These are phyloP conservation scores for Alternaria gaisen DNA, from an alignment of 2,329 filamentous ascomycete species.

Conservation along the genomic window DNA sequence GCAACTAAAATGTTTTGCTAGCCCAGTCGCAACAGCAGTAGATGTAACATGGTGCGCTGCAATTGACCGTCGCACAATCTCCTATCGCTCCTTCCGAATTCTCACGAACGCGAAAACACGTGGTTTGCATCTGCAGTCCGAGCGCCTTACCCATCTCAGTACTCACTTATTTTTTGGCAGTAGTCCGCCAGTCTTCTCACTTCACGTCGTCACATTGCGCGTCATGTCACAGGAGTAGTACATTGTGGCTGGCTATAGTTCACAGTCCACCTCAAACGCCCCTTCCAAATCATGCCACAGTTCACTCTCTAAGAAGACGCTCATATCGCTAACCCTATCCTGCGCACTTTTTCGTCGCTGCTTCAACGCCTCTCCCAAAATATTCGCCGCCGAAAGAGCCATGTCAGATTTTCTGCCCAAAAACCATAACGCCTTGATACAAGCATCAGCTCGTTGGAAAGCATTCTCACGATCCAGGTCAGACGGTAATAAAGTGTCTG, in stretches of 20 bases:
- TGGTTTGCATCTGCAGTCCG: background rate
- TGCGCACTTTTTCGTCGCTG: constrained; percentile 33
- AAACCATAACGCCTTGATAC: constrained; percentile 63
- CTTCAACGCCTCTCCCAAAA: constrained; percentile 48
- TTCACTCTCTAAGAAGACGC: constrained; percentile 32
- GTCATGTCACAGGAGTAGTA: constrained; percentile 4
- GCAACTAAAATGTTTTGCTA: background rate
- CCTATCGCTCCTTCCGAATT: background rate
- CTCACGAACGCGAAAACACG: constrained; percentile 1
- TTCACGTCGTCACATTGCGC: background rate
- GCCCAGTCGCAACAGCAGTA: background rate
- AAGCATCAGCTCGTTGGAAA: constrained; percentile 57
- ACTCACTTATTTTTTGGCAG: background rate
- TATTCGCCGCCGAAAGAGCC: constrained; percentile 53
- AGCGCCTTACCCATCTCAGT: background rate
- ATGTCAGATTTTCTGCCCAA: constrained; percentile 66
- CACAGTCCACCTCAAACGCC: constrained; percentile 31
- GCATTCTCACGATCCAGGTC: constrained; percentile 32
- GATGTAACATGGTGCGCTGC: background rate
- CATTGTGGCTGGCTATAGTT: constrained; percentile 15
- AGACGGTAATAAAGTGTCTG: constrained; percentile 31
- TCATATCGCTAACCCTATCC: constrained; percentile 37
- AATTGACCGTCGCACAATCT: background rate
- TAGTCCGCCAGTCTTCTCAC: background rate
- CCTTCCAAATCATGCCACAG: constrained; percentile 38